A percentile compares a stretch with the other conserved stretches of the same genome.
Evolutionary conservation across 208 protist species (phyloP).

Genomic region (Kentomonas sorsogonicus): DNA sequence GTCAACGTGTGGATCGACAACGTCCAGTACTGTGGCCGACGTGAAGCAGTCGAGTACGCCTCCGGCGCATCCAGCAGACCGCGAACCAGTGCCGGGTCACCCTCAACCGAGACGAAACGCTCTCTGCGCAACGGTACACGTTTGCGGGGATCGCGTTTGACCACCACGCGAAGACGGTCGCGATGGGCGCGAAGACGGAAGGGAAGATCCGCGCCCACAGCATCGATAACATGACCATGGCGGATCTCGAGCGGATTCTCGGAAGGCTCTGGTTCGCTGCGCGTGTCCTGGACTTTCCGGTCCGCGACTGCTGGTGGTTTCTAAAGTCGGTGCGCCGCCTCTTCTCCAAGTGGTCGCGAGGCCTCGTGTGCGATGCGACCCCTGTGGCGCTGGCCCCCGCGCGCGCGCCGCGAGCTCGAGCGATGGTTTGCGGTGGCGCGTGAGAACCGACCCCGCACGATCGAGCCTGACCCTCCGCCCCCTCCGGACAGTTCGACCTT

Average conservation of each 20-base stretch:
- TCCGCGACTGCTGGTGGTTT: constrained; percentile 13
- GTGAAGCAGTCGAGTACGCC: constrained; percentile 2
- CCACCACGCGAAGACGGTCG: background rate
- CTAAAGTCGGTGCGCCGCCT: constrained; percentile 5
- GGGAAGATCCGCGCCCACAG: constrained; percentile 2
- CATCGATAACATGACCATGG: background rate
- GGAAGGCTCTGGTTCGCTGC: constrained; percentile 16
- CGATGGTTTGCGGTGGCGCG: background rate
- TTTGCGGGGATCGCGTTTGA: constrained; percentile 7
- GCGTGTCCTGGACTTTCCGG: background rate
- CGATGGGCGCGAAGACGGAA: background rate
- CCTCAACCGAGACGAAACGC: constrained; percentile 10
- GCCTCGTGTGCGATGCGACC: background rate
- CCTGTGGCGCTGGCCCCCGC: constrained; percentile 2
- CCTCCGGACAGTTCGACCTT: constrained; percentile 1
- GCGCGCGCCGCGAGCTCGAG: background rate
- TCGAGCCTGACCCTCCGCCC: background rate
- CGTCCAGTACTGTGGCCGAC: constrained; percentile 11
- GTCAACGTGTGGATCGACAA: constrained; percentile 2
- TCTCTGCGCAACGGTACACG: constrained; percentile 8
- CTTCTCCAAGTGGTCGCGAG: constrained; percentile 6
- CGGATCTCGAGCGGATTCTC: constrained; percentile 12
- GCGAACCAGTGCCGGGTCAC: background rate
- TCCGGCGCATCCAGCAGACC: constrained; percentile 3
- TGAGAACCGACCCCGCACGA: constrained; percentile 3